Evolutionary conservation across 2,329 filamentous ascomycete genomes (phyloP), one percentile per base, ranked within the genome.

Genomic region (Nothomitra cinnamomea): DNA sequence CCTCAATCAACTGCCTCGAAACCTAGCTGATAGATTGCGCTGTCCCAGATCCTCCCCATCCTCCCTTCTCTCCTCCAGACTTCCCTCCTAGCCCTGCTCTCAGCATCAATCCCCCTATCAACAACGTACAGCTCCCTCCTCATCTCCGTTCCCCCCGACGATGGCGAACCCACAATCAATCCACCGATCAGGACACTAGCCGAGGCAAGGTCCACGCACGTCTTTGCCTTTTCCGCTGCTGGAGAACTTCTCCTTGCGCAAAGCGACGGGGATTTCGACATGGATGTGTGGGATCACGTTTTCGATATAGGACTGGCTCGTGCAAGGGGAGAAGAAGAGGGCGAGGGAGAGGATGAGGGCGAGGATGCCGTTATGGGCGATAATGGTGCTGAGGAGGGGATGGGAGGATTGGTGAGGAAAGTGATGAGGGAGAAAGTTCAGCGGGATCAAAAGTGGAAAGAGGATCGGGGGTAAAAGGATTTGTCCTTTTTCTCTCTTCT

Each of bases 31-130:
- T n/a, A 17, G 15, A 21, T n/a, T n/a, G n/a, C n/a, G n/a, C n/a
- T n/a, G n/a, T 52, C 19, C 19, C 59, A 90, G 83, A 85, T 87
- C 64, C 75, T 95, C 42, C 74, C 82, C 50, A 73, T 94, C 47
- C 78, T 98, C 53, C 87, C 92, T 22, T 79, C 85, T 35, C 75
- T 95, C 57, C 70, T 95, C 28, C 87, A 95, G 66, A 82, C 88
- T 1, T 77, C 86, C 3, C 72, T 89, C 38, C 71, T 92, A 40
- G 81, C 86, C 21, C 76, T 96, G 15, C 72, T 96, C 36, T 87
- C 88, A 43, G 87, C 85, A 24, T 83, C 85, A 1, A 76, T 95
- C 35, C 88, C 90, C 12, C 74, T 96, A 62, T 81, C 80, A 45
- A 79, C 82, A 57, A 84, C 84, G 12, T 77, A 83, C 43, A 80